Conservation (phyloP, 2,329 filamentous ascomycete species). For the Truncatella angustata region DNA sequence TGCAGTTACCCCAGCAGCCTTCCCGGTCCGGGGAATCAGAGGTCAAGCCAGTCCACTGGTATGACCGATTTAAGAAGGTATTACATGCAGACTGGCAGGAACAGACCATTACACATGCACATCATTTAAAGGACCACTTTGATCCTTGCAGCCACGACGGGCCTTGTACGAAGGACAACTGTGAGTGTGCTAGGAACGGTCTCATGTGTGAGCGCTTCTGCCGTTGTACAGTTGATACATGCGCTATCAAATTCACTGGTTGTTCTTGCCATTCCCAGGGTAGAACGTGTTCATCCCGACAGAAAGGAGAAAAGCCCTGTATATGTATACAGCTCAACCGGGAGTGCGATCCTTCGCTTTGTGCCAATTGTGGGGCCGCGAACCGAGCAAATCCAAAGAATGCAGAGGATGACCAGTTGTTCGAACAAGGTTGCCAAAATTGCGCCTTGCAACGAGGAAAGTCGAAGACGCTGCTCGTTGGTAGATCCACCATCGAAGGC, state of each 20-base stretch:
- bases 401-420: slow-evolving; percentile 55
- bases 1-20: slow-evolving; percentile 30
- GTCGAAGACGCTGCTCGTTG: slow-evolving; percentile 65
- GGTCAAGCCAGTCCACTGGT: slow-evolving; percentile 50
- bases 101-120: slow-evolving; percentile 52
- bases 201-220: slow-evolving; percentile 75
- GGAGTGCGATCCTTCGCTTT: slow-evolving; percentile 79
- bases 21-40: slow-evolving; percentile 24
- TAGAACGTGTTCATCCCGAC: slow-evolving; percentile 54
- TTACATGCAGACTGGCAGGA: slow-evolving; percentile 55
- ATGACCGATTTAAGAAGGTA: slow-evolving; percentile 55
- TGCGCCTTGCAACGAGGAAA: slow-evolving; percentile 67
- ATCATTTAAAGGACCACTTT: slow-evolving; percentile 55
- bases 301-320: slow-evolving; percentile 57
- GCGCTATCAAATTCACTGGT: slow-evolving; percentile 63
- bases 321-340: slow-evolving; percentile 71
- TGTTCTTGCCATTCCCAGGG: slow-evolving; percentile 63
- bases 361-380: slow-evolving; percentile 65
- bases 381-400: slow-evolving; percentile 70
- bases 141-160: slow-evolving; percentile 70
- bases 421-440: slow-evolving; percentile 66
- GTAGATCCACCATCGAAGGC: slow-evolving; percentile 64
- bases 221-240: slow-evolving; percentile 56
- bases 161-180: slow-evolving; percentile 58
- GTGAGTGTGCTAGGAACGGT: slow-evolving; percentile 59